Conservation (phyloP, 106 monocot species). For the Chionographis japonica region DNA sequence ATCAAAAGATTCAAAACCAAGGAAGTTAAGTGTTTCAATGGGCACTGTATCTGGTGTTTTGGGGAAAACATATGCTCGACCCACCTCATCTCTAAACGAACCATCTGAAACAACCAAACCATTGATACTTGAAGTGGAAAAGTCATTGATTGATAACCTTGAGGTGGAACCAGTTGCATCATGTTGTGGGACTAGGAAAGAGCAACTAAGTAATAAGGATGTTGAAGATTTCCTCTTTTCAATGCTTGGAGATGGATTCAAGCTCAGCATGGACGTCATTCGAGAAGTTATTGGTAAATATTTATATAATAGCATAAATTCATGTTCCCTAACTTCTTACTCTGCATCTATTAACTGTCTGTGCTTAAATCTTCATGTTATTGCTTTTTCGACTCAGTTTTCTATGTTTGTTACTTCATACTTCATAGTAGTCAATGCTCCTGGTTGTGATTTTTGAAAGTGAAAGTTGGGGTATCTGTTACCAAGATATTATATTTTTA, state of each 20-base stretch:
- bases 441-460: too few relatives aligned
- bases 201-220: slow-evolving; percentile 23
- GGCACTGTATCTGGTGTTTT: slow-evolving; percentile 57
- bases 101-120: slow-evolving; percentile 33
- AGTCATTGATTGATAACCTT: slow-evolving; percentile 12
- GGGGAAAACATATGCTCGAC: slow-evolving; percentile 43
- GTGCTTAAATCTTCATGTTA: neutral
- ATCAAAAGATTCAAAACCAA: slow-evolving; percentile 26
- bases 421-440: too few relatives aligned
- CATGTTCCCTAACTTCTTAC: neutral
- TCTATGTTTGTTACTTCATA: neutral
- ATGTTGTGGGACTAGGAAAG: slow-evolving; percentile 2
- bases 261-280: slow-evolving; percentile 58
- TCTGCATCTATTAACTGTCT: neutral
- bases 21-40: slow-evolving; percentile 43
- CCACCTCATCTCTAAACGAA: slow-evolving; percentile 18
- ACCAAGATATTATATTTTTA: too few relatives aligned
- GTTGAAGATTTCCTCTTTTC: slow-evolving; percentile 71
- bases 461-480: too few relatives aligned
- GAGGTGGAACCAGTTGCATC: neutral
- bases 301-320: neutral
- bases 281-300: slow-evolving; percentile 58
- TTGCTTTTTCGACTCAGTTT: neutral
- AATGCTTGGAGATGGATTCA: slow-evolving; percentile 83
- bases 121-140: slow-evolving; percentile 25